These are phyloP conservation scores for Cryptomeria japonica DNA, from an alignment of 75 land plant species.

Conservation along the genomic window DNA sequence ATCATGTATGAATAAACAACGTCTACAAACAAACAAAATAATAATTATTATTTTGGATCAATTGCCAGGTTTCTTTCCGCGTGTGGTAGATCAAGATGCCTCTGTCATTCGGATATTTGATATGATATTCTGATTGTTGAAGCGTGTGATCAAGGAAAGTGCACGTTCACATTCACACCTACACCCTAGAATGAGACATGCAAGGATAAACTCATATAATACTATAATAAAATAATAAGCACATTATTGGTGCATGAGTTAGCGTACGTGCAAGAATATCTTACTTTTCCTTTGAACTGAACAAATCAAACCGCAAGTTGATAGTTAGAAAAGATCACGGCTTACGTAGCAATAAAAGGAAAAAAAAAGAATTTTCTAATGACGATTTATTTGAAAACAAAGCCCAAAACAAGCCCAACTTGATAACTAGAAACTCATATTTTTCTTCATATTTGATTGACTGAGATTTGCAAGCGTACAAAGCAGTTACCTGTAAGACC, in stretches of 20 bases:
- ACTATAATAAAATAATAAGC: not conserved
- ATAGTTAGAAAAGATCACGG: not conserved
- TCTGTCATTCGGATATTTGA: not conserved
- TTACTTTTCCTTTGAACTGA: not conserved
- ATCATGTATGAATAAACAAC: not conserved
- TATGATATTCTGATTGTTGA: not conserved
- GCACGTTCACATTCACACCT: not conserved
- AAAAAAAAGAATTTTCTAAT: not conserved
- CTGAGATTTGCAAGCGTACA: not conserved
- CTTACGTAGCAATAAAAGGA: not conserved
- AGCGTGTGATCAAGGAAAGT: not conserved
- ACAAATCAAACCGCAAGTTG: constrained; percentile 5
- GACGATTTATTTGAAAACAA: not conserved
- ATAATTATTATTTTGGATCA: not conserved
- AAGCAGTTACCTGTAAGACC: constrained; percentile 7
- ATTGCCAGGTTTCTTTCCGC: not conserved
- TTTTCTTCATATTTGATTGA: not conserved
- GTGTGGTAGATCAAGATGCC: not conserved
- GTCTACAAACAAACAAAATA: no score
- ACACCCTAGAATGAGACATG: not conserved
- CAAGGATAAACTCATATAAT: not conserved
- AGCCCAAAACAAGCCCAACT: not conserved
- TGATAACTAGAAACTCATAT: not conserved
- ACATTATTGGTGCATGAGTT: constrained; percentile 1
- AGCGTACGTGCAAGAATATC: constrained; percentile 1